A percentile compares a stretch with the other conserved stretches of the same genome.
phyloP scores from a whole-genome alignment of 129 eudicot genomes.

The Sambucus nigra region DNA sequence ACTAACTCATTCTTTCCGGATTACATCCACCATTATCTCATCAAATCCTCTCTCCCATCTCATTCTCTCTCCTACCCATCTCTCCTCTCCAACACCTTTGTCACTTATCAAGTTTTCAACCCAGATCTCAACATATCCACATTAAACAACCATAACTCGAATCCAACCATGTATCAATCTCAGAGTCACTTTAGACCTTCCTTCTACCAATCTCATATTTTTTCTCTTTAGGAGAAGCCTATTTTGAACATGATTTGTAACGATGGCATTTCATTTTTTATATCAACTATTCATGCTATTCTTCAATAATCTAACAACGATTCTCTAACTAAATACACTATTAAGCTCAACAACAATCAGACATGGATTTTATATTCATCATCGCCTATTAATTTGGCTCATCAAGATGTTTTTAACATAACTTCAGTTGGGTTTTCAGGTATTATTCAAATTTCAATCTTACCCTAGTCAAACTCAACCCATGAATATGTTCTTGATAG shows the following conservation, averaged over 20 bases:
- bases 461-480: conserved; percentile 26
- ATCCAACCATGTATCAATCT: conserved; percentile 44
- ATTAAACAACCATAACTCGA: conserved; percentile 32
- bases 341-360: conserved; percentile 60
- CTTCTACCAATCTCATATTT: conserved; percentile 51
- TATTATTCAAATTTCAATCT: conserved; percentile 43
- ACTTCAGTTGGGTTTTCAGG: conserved; percentile 50
- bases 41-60: conserved; percentile 55
- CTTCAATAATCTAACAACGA: conserved; percentile 35
- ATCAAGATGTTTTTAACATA: conserved; percentile 34
- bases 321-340: conserved; percentile 36
- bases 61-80: conserved; percentile 77
- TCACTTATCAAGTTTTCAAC: conserved; percentile 48
- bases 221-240: conserved; percentile 86
- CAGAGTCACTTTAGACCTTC: conserved; percentile 64
- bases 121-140: conserved; percentile 63
- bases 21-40: conserved; percentile 69
- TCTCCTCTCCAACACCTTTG: conserved; percentile 41
- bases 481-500: conserved; percentile 52
- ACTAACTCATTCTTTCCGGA: conserved; percentile 92
- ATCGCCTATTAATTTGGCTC: conserved; percentile 37
- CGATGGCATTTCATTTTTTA: conserved; percentile 16
- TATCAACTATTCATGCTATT: conserved; percentile 74
- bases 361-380: conserved; percentile 75
- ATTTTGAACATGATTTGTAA: conserved; percentile 45